Evolutionary conservation across 148 eudicot species (phyloP).

Genomic region (Camellia lanceoleosa): DNA sequence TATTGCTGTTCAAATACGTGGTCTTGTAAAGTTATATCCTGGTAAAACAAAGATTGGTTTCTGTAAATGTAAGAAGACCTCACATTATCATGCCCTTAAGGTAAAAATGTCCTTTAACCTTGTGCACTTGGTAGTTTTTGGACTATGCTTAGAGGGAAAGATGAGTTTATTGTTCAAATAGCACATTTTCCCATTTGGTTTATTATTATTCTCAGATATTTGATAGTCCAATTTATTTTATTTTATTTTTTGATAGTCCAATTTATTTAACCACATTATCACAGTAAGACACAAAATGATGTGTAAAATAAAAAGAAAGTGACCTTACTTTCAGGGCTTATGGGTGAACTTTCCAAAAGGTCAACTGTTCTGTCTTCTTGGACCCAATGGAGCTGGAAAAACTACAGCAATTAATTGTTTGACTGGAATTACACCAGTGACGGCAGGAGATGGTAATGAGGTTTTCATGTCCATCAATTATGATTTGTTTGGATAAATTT

Average conservation of each 20-base stretch:
- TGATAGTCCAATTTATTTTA: neutral
- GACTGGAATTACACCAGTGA: slow-evolving; percentile 85
- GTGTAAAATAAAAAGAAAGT: neutral
- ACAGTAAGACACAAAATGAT: neutral
- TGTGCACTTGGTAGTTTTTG: neutral
- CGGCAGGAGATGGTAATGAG: slow-evolving; percentile 81
- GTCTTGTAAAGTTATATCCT: slow-evolving; percentile 75
- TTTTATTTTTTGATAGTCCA: neutral
- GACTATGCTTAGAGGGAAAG: neutral
- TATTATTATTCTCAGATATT: slow-evolving; percentile 6
- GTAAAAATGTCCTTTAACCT: slow-evolving; percentile 29
- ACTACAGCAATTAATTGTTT: slow-evolving; percentile 86
- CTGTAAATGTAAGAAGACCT: slow-evolving; percentile 65
- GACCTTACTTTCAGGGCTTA: slow-evolving; percentile 50
- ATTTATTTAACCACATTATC: too few relatives aligned
- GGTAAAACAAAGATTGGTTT: slow-evolving; percentile 60
- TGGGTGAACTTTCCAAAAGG: slow-evolving; percentile 81
- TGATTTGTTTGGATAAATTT: neutral
- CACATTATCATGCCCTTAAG: slow-evolving; percentile 84
- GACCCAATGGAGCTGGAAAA: slow-evolving; percentile 99
- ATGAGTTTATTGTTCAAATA: neutral
- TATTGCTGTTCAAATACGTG: slow-evolving; percentile 82
- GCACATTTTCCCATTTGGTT: neutral
- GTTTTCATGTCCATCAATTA: slow-evolving; percentile 10
- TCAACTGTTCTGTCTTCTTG: slow-evolving; percentile 91